phyloP scores from a whole-genome alignment of 176 grass and related monocot species.

The Echinochloa phyllopogon region DNA sequence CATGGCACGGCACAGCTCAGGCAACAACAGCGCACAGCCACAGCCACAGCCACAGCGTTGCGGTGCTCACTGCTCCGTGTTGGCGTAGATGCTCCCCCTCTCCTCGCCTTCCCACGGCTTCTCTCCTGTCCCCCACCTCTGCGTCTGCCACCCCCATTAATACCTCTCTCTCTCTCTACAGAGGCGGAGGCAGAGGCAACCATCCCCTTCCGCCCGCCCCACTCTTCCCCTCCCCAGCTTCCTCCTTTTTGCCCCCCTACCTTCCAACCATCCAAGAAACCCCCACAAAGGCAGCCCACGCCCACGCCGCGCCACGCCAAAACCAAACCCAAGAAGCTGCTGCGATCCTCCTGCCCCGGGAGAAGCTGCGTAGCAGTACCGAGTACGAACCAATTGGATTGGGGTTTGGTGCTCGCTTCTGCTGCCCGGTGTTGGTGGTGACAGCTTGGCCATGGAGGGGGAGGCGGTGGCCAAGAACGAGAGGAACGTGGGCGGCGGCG shows the following conservation, averaged over 20 bases:
- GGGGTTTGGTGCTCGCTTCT: not conserved
- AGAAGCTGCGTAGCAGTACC: conserved; percentile 31
- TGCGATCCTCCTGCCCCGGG: conserved; percentile 29
- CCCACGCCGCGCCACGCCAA: conserved; percentile 10
- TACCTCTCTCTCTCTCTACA: conserved; percentile 22
- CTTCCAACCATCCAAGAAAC: conserved; percentile 56
- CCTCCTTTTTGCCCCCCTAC: conserved; percentile 66
- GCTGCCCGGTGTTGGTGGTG: not conserved
- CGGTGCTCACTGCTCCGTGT: not conserved
- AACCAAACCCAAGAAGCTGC: conserved; percentile 28
- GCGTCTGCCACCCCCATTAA: conserved; percentile 42
- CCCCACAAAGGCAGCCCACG: not conserved
- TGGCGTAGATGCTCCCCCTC: conserved; percentile 3
- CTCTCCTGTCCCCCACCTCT: conserved; percentile 19
- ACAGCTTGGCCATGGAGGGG: conserved; percentile 36
- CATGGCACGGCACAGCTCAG: not conserved
- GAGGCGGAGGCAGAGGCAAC: not conserved
- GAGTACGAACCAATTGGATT: conserved; percentile 28
- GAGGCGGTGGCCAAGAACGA: conserved; percentile 50
- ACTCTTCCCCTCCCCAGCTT: not conserved
- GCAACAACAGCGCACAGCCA: not conserved
- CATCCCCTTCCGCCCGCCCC: conserved; percentile 32
- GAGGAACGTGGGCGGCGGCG: conserved; percentile 2
- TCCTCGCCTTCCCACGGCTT: not conserved
- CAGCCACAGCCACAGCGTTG: not conserved